A percentile compares a stretch with the other conserved stretches of the same genome.
Evolutionary conservation across 257 asterid species (phyloP).

Genomic region (Eustoma russellianum): DNA sequence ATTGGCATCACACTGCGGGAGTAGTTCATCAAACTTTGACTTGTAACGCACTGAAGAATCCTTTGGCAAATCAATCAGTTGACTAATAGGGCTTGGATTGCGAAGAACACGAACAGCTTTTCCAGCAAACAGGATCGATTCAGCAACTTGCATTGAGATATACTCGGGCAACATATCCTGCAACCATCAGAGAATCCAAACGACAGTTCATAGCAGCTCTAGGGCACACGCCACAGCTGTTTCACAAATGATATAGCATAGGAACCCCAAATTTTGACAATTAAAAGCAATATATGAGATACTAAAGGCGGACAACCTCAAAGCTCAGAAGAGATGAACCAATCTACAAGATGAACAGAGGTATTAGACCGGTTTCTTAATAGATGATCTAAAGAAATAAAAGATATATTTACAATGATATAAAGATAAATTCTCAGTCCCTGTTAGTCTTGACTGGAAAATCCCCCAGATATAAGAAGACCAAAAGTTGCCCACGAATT

Average conservation of each 20-base stretch:
- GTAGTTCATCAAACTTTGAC: conserved; percentile 62
- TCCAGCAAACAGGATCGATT: conserved; percentile 89
- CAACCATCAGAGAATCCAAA: conserved; percentile 7
- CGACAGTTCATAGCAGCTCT: neutral
- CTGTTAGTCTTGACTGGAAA: too few relatives aligned
- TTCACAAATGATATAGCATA: neutral
- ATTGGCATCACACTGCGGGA: conserved; percentile 89
- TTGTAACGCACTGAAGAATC: conserved; percentile 52
- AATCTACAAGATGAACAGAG: too few relatives aligned
- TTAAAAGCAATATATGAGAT: neutral
- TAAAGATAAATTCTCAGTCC: too few relatives aligned
- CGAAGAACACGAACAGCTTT: conserved; percentile 94
- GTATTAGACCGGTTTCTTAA: too few relatives aligned
- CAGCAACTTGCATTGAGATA: conserved; percentile 67
- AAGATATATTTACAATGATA: too few relatives aligned
- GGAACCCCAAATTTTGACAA: neutral
- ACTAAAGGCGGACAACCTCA: too few relatives aligned
- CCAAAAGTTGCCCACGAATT: too few relatives aligned
- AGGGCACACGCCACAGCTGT: neutral
- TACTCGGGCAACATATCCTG: conserved; percentile 99
- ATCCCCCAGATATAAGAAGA: too few relatives aligned
- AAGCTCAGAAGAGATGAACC: too few relatives aligned
- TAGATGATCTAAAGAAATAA: too few relatives aligned
- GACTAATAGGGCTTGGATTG: conserved; percentile 72
- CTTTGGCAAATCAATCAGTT: conserved; percentile 38